phyloP scores from a whole-genome alignment of 331 rosid species.

The Arachis monticola region DNA sequence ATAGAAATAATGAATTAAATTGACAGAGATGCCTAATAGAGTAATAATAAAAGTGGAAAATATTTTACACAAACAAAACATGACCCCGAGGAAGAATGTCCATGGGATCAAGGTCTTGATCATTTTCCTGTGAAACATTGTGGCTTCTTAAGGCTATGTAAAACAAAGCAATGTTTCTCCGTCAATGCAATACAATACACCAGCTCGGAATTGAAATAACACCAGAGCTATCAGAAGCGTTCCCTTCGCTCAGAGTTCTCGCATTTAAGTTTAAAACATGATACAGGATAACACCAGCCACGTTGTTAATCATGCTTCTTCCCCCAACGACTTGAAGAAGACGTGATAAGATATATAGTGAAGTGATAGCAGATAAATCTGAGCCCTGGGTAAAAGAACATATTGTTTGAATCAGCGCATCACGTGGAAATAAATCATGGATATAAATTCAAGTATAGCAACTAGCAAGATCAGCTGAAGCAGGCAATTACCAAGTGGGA shows the following conservation, averaged over 20 bases:
- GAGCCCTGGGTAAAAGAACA: constrained; percentile 53
- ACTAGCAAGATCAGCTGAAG: constrained; percentile 13
- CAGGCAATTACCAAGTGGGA: constrained; percentile 11
- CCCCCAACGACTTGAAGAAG: constrained; percentile 89
- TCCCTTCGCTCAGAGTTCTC: constrained; percentile 41
- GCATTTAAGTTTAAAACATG: constrained; percentile 48
- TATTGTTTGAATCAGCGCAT: constrained; percentile 37
- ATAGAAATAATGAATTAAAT: too few species aligned
- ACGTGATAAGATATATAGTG: constrained; percentile 63
- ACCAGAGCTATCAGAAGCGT: constrained; percentile 36
- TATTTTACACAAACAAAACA: too few species aligned
- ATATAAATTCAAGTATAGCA: constrained; percentile 22
- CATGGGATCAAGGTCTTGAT: too few species aligned
- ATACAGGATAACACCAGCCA: constrained; percentile 58
- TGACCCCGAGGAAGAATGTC: too few species aligned
- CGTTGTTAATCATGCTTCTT: constrained; percentile 55
- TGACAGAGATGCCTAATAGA: too few species aligned
- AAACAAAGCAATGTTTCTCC: too few species aligned
- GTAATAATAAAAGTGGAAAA: too few species aligned
- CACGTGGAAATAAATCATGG: constrained; percentile 6
- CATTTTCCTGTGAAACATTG: too few species aligned
- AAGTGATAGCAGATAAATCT: constrained; percentile 61
- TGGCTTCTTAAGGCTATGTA: too few species aligned
- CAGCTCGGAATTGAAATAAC: background rate
- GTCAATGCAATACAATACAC: too few species aligned